Base-by-base conservation (phyloP, 163 green algal genomes). In the Volvox carteri region DNA sequence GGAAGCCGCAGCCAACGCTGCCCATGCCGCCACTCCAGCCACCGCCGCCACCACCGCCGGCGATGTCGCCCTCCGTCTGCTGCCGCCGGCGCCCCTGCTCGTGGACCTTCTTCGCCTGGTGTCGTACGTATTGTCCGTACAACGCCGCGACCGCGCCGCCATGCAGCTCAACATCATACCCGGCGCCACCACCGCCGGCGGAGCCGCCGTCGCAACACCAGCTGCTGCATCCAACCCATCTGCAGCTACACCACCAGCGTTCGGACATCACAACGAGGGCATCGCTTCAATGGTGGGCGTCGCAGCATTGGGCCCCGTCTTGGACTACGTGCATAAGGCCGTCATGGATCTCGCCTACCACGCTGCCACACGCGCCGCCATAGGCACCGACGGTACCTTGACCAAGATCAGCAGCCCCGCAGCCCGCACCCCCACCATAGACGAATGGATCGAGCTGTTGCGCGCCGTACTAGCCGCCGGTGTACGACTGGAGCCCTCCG, bases 261-360 rank as follows among this genome's bases (percentile, higher is more conserved):
- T n/a, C n/a, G n/a, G n/a, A n/a, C n/a, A n/a, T n/a, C n/a, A n/a
- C n/a, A n/a, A n/a, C n/a, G n/a, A n/a, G n/a, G n/a, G n/a, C n/a
- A n/a, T n/a, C n/a, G n/a, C n/a, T n/a, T n/a, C n/a, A n/a, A n/a
- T n/a, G n/a, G n/a, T n/a, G n/a, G n/a, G n/a, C 30, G 35, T 9
- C 35, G 67, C 62, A 18, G 62, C 62, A n/a, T 37, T 70, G 48
- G 48, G 19, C n/a, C 4, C 30, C 3, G 67, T 52, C 4, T 25
- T 77, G 14, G 67, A 46, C 35, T 77, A 77, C 30, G 67, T 77
- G n/a, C 35, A 77, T 3, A 46, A 52, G 67, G n/a, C 67, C 37
- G 8, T 77, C 1, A 33, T 50, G 25, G 67, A 50, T 14, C 8
- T 52, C 33, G 67, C 67, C 6, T 25, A 35, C 30, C 25, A 18